These are phyloP conservation scores for Alternaria incomplexa DNA, from an alignment of 2,329 filamentous ascomycete species.

Conservation along the genomic window DNA sequence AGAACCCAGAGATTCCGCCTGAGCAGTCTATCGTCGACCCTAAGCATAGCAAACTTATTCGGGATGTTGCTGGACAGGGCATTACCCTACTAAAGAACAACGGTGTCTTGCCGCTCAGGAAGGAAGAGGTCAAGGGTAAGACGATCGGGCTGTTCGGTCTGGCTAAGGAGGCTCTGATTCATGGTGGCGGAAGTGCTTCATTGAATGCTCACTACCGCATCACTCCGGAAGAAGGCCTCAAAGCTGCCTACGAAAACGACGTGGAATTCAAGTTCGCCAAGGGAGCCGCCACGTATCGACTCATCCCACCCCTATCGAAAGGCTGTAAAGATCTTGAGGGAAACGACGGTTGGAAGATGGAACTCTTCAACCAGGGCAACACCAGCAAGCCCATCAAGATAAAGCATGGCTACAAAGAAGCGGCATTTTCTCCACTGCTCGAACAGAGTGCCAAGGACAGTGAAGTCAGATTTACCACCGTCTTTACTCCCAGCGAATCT, in stretches of 20 bases:
- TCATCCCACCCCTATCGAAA: slow-evolving; percentile 36
- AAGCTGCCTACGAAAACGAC: slow-evolving; percentile 32
- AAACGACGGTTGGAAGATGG: slow-evolving; percentile 40
- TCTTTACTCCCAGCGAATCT: slow-evolving; percentile 30
- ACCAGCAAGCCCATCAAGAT: slow-evolving; percentile 31
- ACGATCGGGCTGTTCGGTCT: slow-evolving; percentile 75
- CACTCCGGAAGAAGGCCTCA: slow-evolving; percentile 34
- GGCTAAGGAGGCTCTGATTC: slow-evolving; percentile 57
- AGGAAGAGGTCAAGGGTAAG: slow-evolving; percentile 60
- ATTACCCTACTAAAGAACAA: slow-evolving; percentile 79
- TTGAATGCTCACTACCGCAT: slow-evolving; percentile 36
- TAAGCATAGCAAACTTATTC: slow-evolving; percentile 65
- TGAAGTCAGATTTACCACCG: slow-evolving; percentile 30
- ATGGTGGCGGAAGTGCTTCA: slow-evolving; percentile 43
- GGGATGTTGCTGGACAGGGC: slow-evolving; percentile 69
- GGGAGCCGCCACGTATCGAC: slow-evolving; percentile 44
- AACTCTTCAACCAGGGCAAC: slow-evolving; percentile 34
- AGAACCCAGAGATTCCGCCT: slow-evolving; percentile 64
- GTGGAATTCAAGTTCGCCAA: slow-evolving; percentile 43
- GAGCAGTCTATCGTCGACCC: slow-evolving; percentile 67
- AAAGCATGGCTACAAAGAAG: slow-evolving; percentile 30
- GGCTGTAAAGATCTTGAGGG: slow-evolving; percentile 37
- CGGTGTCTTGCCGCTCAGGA: slow-evolving; percentile 67
- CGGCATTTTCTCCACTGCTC: slow-evolving; percentile 33
- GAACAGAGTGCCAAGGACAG: slow-evolving; percentile 31